A percentile compares a stretch with the other conserved stretches of the same genome.
phyloP scores from a whole-genome alignment of 2,329 filamentous ascomycete genomes.

The Paraconiothyrium brasiliense region DNA sequence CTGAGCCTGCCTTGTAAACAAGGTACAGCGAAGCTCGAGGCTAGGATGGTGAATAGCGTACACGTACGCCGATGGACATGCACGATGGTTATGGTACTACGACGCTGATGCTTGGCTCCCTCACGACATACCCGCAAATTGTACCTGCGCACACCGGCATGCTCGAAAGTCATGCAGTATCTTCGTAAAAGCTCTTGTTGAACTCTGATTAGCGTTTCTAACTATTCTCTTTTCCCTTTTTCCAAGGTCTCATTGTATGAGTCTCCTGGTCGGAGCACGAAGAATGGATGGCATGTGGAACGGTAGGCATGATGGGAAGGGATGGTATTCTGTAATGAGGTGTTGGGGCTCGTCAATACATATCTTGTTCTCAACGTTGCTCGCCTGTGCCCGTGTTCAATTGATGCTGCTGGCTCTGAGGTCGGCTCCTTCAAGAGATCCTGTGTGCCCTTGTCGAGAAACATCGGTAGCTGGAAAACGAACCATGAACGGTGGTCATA shows the following conservation, averaged over 20 bases:
- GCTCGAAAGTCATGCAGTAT: conserved; percentile 32
- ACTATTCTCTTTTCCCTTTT: conserved; percentile 24
- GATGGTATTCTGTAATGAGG: conserved; percentile 28
- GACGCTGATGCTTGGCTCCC: conserved; percentile 29
- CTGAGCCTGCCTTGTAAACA: conserved; percentile 40
- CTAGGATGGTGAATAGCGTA: background rate
- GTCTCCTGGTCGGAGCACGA: conserved; percentile 20
- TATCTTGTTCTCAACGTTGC: background rate
- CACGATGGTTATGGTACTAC: conserved; percentile 35
- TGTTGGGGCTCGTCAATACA: conserved; percentile 29
- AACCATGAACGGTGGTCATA: too few species aligned
- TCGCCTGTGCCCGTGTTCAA: background rate
- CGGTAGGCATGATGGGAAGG: conserved; percentile 9
- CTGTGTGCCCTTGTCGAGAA: too few species aligned
- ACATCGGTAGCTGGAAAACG: too few species aligned
- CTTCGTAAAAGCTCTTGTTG: conserved; percentile 39
- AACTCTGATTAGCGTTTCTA: conserved; percentile 35
- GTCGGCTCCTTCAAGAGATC: background rate
- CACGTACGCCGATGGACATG: conserved; percentile 26
- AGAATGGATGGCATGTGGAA: conserved; percentile 26
- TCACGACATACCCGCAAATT: conserved; percentile 41
- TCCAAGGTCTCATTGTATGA: conserved; percentile 23
- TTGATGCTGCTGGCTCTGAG: background rate
- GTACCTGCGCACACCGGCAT: conserved; percentile 22
- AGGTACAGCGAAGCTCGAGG: background rate